These are phyloP conservation scores for Coemansia reversa DNA, from an alignment of 192 early-diverging fungal species.

Conservation along the genomic window DNA sequence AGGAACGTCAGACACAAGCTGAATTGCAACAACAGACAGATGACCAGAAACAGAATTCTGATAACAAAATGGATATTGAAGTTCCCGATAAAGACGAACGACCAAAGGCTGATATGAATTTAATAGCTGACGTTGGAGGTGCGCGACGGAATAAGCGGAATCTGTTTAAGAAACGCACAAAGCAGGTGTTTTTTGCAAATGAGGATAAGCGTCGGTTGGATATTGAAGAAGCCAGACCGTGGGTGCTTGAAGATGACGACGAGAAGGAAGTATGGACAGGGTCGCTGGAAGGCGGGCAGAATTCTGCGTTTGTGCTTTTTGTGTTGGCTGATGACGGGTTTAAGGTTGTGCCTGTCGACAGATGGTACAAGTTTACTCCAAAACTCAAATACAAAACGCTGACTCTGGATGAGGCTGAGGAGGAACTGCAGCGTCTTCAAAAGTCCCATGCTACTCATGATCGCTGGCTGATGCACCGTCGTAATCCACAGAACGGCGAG, in stretches of 20 bases:
- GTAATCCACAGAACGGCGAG: slow-evolving; percentile 40
- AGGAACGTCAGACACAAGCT: slow-evolving; percentile 52
- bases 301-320: slow-evolving; percentile 70
- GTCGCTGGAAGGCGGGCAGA: slow-evolving; percentile 69
- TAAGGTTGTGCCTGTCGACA: slow-evolving; percentile 68
- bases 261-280: slow-evolving; percentile 66
- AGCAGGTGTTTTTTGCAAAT: slow-evolving; percentile 72
- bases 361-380: slow-evolving; percentile 77
- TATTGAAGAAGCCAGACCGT: slow-evolving; percentile 72
- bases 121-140: slow-evolving; percentile 73
- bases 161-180: slow-evolving; percentile 79
- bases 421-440: slow-evolving; percentile 56
- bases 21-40: not conserved
- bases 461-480: slow-evolving; percentile 57
- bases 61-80: slow-evolving; percentile 4
- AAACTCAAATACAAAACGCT: slow-evolving; percentile 65
- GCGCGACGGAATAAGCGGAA: slow-evolving; percentile 75
- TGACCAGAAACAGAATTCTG: not conserved
- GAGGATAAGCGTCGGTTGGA: slow-evolving; percentile 69
- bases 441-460: slow-evolving; percentile 30
- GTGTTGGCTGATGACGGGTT: slow-evolving; percentile 73
- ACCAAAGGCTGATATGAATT: slow-evolving; percentile 56
- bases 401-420: slow-evolving; percentile 75
- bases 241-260: slow-evolving; percentile 77
- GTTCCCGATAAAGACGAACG: slow-evolving; percentile 18